These are phyloP conservation scores for Epichloe scottii DNA, from an alignment of 2,329 filamentous ascomycete genomes.

Conservation along the genomic window DNA sequence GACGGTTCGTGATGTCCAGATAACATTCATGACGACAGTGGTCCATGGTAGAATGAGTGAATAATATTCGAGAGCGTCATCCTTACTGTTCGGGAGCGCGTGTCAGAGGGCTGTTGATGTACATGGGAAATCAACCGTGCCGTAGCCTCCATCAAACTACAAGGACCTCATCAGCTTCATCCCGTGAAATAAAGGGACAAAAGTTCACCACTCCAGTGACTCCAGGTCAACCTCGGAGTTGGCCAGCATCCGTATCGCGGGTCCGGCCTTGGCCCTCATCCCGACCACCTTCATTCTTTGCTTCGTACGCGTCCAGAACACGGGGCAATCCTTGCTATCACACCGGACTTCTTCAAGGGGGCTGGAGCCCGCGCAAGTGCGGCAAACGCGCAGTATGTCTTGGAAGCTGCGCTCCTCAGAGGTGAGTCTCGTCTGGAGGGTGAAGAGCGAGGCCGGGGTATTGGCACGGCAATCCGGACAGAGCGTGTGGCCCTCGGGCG, in stretches of 20 bases:
- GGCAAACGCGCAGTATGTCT: constrained; percentile 61
- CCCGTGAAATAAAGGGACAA: background rate
- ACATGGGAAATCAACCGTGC: too few species aligned
- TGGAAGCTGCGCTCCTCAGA: constrained; percentile 49
- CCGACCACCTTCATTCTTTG: constrained; percentile 36
- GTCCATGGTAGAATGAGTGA: too few species aligned
- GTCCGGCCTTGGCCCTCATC: constrained; percentile 22
- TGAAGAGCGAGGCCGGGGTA: constrained; percentile 47
- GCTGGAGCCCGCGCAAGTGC: constrained; percentile 62
- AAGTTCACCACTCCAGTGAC: constrained; percentile 24
- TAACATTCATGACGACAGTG: too few species aligned
- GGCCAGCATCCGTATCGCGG: constrained; percentile 21
- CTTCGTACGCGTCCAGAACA: constrained; percentile 70
- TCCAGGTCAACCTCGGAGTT: constrained; percentile 12
- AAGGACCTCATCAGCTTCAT: too few species aligned
- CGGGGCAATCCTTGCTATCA: constrained; percentile 83
- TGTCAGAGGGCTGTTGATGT: too few species aligned
- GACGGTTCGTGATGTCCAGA: too few species aligned
- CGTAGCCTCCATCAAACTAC: too few species aligned
- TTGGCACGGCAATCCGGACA: constrained; percentile 45
- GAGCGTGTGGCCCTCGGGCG: constrained; percentile 26
- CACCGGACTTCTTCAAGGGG: constrained; percentile 70
- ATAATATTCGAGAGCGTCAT: too few species aligned
- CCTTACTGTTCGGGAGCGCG: too few species aligned
- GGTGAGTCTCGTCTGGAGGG: constrained; percentile 49